Evolutionary conservation across 1,284 basidiomycete genomes (phyloP).

Genomic region (Leccinum laetum): DNA sequence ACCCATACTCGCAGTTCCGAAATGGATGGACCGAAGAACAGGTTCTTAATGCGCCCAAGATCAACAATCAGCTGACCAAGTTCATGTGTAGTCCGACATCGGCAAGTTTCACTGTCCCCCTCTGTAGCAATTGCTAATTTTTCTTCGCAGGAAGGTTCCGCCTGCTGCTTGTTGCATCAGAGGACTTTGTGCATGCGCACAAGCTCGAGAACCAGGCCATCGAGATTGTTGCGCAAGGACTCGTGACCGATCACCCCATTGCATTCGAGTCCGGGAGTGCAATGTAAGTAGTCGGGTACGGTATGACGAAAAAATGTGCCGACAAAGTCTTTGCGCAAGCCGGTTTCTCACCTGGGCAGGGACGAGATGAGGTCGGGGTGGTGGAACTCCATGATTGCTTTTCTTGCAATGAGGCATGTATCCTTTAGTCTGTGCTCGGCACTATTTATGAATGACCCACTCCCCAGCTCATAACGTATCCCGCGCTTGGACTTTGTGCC

Average conservation of each 20-base stretch:
- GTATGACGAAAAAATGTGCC: slow-evolving; percentile 73
- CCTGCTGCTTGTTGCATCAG: slow-evolving; percentile 73
- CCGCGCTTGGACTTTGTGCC: slow-evolving; percentile 76
- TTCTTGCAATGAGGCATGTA: slow-evolving; percentile 67
- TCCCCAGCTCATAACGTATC: slow-evolving; percentile 74
- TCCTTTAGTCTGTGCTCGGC: background rate
- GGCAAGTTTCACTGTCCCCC: slow-evolving; percentile 32
- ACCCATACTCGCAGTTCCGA: slow-evolving; percentile 87
- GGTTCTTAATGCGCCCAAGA: slow-evolving; percentile 62
- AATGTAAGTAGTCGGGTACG: slow-evolving; percentile 76
- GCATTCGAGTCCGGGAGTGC: slow-evolving; percentile 68
- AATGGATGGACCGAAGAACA: slow-evolving; percentile 75
- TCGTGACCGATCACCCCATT: slow-evolving; percentile 63
- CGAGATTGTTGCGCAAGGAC: slow-evolving; percentile 67
- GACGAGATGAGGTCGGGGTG: slow-evolving; percentile 78
- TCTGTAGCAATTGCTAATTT: slow-evolving; percentile 2
- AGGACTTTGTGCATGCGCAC: slow-evolving; percentile 78
- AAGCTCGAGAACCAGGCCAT: slow-evolving; percentile 85
- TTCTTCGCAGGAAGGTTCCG: slow-evolving; percentile 62
- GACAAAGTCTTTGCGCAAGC: slow-evolving; percentile 75
- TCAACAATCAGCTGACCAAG: slow-evolving; percentile 77
- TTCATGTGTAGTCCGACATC: slow-evolving; percentile 90
- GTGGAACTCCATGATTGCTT: slow-evolving; percentile 89
- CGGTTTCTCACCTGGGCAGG: slow-evolving; percentile 62
- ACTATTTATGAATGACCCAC: background rate